Evolutionary conservation across 768 basidiomycete species (phyloP), one percentile per base, ranked within the genome.

Genomic region (Suillus fuscotomentosus): DNA sequence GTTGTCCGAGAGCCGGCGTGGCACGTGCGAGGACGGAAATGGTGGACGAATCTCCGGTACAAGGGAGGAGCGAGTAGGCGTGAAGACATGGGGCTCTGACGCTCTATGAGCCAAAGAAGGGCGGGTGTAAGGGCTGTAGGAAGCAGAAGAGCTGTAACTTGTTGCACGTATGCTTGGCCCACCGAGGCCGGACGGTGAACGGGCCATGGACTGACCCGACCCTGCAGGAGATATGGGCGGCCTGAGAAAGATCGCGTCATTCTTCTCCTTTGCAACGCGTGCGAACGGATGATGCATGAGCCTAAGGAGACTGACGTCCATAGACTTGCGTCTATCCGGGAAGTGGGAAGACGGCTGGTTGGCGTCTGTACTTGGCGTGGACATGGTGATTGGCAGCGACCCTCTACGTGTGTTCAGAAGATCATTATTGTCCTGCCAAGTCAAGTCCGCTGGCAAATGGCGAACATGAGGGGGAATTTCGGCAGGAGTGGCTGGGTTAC

Each of bases 281-380:
- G 76, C 75, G 15, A 75, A 78, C 0, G 76, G 76, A 42, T 77
- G 76, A 24, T 88, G 85, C 74, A 85, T 83, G 3, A 85, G 82
- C 48, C 84, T 77, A 51, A 83, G 84, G 31, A 84, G 74, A 60
- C 68, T 85, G 73, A 67, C 78, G 72, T 71, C 85, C 70, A 76
- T 72, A 74, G 66, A 81, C 72, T 64, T 76, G 66, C 56, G 79
- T 74, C 66, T 79, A 75, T 71, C 79, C 69, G 64, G 80, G 73
- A 70, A 62, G 70, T 76, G 39, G 68, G 71, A 31, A 64, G 73
- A 66, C 70, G 77, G 65, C 55, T 68, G 82, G 76, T 31, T 76
- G 76, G 71, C 78, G 79, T 69, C 68, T 62, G 70, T 63, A 3
- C 63, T 67, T 14, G 61, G 22, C 57, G 60, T 42, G 39, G 73